These are phyloP conservation scores for Eucalyptus cloeziana DNA, from an alignment of 345 rosid species.

Conservation along the genomic window DNA sequence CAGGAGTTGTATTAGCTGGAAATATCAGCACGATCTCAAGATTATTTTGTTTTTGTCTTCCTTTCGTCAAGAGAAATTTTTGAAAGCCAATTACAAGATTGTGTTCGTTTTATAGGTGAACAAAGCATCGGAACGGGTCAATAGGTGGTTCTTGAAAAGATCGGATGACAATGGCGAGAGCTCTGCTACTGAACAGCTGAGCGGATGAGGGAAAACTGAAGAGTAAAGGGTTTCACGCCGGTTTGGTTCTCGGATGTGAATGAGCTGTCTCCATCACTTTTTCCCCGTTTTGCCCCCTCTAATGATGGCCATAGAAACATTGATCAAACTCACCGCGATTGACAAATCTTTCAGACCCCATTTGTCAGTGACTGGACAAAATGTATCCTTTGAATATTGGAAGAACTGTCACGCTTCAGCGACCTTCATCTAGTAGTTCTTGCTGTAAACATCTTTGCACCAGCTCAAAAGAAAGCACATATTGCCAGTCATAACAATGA, in stretches of 20 bases:
- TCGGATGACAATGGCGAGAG: not conserved
- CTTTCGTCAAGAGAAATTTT: not conserved
- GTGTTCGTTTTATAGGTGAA: not conserved
- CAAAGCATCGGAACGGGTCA: constrained; percentile 6
- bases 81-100: not conserved
- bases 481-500: not conserved
- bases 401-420: not conserved
- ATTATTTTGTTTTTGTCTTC: not conserved
- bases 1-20: not conserved
- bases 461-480: not conserved
- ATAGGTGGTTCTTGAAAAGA: not conserved
- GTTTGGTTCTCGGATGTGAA: not conserved
- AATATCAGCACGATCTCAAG: not conserved
- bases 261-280: not conserved
- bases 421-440: not conserved
- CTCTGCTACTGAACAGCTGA: not conserved
- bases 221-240: not conserved
- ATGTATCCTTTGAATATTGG: not conserved
- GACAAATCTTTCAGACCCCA: not conserved
- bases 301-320: not conserved
- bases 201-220: not conserved
- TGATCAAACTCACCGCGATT: not conserved
- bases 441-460: not conserved
- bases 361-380: not conserved
- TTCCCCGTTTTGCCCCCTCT: not conserved